phyloP scores from a whole-genome alignment of 371 early-diverging fungal genomes.

The Actinomortierella ambigua region DNA sequence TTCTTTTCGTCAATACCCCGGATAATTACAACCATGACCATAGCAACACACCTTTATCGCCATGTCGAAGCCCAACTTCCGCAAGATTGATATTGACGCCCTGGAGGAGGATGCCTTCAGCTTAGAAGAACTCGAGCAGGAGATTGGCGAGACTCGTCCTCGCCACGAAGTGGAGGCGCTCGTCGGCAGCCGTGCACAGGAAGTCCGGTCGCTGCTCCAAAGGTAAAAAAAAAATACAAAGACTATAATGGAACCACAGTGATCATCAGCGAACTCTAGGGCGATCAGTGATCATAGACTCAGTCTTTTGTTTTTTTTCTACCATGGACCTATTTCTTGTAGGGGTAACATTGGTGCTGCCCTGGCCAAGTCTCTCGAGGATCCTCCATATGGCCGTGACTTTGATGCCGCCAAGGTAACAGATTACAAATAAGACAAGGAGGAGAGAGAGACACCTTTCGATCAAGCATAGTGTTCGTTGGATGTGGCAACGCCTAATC shows the following conservation, averaged over 20 bases:
- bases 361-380: slow-evolving; percentile 69
- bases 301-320: background rate
- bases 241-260: background rate
- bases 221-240: slow-evolving; percentile 16
- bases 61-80: slow-evolving; percentile 47
- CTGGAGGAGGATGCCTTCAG: slow-evolving; percentile 80
- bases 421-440: no score
- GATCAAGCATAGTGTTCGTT: no score
- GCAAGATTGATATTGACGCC: slow-evolving; percentile 84
- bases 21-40: slow-evolving; percentile 6
- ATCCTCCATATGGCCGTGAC: slow-evolving; percentile 84
- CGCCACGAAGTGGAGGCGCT: slow-evolving; percentile 58
- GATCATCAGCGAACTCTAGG: background rate
- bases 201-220: slow-evolving; percentile 62
- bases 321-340: slow-evolving; percentile 4
- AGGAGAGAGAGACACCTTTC: no score
- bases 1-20: no score
- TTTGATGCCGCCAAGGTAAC: slow-evolving; percentile 74
- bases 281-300: background rate
- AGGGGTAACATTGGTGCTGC: slow-evolving; percentile 77
- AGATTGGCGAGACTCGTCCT: slow-evolving; percentile 51
- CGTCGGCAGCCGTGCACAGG: slow-evolving; percentile 62
- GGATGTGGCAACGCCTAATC: no score
- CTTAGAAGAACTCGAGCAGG: slow-evolving; percentile 64
- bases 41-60: slow-evolving; percentile 4